These are phyloP conservation scores for Papilionanthe hybrid DNA, from an alignment of 116 monocot genomes.

Conservation along the genomic window DNA sequence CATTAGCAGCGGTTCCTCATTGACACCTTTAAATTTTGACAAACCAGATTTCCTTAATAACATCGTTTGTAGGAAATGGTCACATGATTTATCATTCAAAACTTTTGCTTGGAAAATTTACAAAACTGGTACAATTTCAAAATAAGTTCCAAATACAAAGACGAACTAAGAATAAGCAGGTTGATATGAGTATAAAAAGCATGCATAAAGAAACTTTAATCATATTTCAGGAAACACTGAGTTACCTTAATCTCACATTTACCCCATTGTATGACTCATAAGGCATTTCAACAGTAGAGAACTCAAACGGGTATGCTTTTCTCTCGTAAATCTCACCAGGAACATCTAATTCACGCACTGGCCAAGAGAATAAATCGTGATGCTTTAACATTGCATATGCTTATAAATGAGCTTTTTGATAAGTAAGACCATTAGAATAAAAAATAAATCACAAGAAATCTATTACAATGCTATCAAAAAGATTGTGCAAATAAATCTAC, in stretches of 20 bases:
- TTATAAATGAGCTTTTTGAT: background rate
- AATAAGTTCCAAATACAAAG: background rate
- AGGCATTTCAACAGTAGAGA: conserved; percentile 99
- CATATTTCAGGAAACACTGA: background rate
- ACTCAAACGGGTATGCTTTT: conserved; percentile 94
- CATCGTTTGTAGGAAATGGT: background rate
- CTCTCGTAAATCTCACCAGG: conserved; percentile 98
- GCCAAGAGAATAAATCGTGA: conserved; percentile 18
- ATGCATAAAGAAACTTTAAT: background rate
- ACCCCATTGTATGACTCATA: conserved; percentile 95
- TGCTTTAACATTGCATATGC: background rate
- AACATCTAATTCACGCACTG: conserved; percentile 97
- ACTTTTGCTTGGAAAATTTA: background rate
- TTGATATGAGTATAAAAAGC: background rate
- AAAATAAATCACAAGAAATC: conserved; percentile 5
- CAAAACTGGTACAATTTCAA: too few species aligned
- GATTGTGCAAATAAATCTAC: background rate
- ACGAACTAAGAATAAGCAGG: background rate
- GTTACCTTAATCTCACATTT: conserved; percentile 90
- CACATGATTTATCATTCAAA: background rate
- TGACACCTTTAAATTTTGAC: background rate
- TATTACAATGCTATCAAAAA: background rate
- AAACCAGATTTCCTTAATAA: background rate
- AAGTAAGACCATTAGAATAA: background rate
- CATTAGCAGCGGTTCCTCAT: background rate